Evolutionary conservation across 164 flowering plant species (phyloP), one percentile per base, ranked within the genome.

Genomic region (Magnolia officinalis): DNA sequence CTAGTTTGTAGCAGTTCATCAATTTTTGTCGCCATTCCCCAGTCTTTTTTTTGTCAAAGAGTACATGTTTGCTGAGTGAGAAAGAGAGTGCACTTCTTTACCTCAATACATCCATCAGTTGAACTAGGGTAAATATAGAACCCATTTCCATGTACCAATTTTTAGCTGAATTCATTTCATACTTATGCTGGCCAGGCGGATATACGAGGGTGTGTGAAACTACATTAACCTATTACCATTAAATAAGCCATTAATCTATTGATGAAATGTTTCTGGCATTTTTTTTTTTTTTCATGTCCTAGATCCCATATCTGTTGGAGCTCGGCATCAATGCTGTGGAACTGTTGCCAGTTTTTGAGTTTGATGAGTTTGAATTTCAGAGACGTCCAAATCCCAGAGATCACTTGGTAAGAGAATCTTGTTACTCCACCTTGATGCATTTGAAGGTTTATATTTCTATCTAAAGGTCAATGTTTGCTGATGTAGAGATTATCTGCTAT

Each of bases 291-390:
- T 29, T 63, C 37, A 8, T 79, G 65, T 78, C n/a, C 63, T 77
- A 96, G 98, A 96, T 96, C 74, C 98, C 99, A 72, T 93, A 94
- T 80, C 96, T 96, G 75, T 75, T 92, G 71, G 98, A 94, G 86
- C 99, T 96, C 70, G 99, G 99, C 18, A 72, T 96, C 79, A 96
- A 94, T 88, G 96, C 98, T 8, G 94, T 96, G 82, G 99, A 96
- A 76, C 83, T 96, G 80, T 82, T 96, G 78, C 99, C 99, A 70
- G 89, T 94, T 50, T 96, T 96, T 85, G 99, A 96, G 85, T 96
- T 87, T 85, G 99, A 96, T 84, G 99, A 96, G 80, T 82, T 92
- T 71, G 99, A 96, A 79, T 85, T 96, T 70, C 99, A 96, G 80
- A 89, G 97, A 87, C 90, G 80, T 55, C 90, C 90, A 72, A 96